These are phyloP conservation scores for Cystobasidiaceae sp. DNA, from an alignment of 1,284 basidiomycete species.

Conservation along the genomic window DNA sequence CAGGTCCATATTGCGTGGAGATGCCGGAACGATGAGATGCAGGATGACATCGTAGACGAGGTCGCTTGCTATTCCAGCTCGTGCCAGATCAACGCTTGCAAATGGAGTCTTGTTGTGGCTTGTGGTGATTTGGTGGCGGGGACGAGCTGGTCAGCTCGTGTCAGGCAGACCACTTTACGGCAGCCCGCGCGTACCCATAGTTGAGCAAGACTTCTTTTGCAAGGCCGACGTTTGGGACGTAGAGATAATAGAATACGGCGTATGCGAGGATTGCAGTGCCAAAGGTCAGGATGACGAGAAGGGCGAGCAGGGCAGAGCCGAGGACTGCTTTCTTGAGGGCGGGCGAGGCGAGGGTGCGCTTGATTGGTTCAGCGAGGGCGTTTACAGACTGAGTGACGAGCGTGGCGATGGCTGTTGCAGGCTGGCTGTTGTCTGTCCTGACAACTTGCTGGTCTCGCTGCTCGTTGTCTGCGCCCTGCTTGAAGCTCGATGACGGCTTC, in stretches of 20 bases:
- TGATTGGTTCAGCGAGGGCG: background rate
- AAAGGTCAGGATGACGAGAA: constrained; percentile 5
- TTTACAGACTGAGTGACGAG: background rate
- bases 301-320: constrained; percentile 4
- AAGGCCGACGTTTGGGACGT: constrained; percentile 22
- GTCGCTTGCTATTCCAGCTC: constrained; percentile 16
- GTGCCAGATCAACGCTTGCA: constrained; percentile 34
- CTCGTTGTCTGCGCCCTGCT: no score
- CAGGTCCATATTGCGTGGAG: constrained; percentile 27
- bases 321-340: constrained; percentile 9
- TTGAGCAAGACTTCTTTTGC: constrained; percentile 24
- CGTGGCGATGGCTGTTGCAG: background rate
- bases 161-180: background rate
- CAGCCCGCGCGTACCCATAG: constrained; percentile 17
- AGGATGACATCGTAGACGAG: constrained; percentile 31
- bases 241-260: constrained; percentile 23
- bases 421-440: background rate
- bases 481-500: no score
- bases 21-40: constrained; percentile 30
- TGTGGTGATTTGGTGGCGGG: no score
- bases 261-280: constrained; percentile 21
- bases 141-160: background rate
- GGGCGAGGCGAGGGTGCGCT: constrained; percentile 8
- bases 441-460: no score
- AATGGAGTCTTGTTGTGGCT: constrained; percentile 28